Evolutionary conservation across 495 filamentous ascomycete genomes (phyloP), one percentile per base, ranked within the genome.

Genomic region (Hyaloscypha bicolor): DNA sequence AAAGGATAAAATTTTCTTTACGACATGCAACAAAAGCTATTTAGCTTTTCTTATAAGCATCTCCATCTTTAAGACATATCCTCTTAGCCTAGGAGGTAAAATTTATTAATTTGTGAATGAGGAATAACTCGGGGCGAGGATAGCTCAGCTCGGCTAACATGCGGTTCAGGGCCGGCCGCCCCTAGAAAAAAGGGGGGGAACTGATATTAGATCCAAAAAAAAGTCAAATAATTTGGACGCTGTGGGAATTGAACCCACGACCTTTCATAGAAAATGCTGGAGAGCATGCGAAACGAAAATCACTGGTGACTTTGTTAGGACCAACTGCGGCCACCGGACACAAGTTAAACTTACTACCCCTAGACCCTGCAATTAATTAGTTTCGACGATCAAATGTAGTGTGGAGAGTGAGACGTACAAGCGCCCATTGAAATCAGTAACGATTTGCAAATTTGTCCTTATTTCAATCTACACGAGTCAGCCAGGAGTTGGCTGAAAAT

Each of bases 181-280:
- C 25, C 25, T 25, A 25, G 25, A 25, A 25, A 25, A 25, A 25
- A 25, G 25, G 25, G 25, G 25, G 25, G 2, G 25, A 25, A 25
- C 25, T 25, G 25, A 25, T 25, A 2, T 25, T 2, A 25, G 2
- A 25, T 25, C 2, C 25, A 25, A 25, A 25, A 25, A 25, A 25
- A 25, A 25, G 25, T 1, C 25, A 56, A 56, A 56, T 25, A 39
- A 60, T 25, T 16, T 72, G 70, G 70, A 72, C 56, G 48, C 57
- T 63, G 70, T 60, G 66, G 66, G 70, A 72, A 72, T 72, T 67
- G 70, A 72, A 72, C 70, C 66, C 70, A 63, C 67, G 70, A 72
- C 70, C 70, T 63, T 66, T 64, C 67, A 60, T 69, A 72, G 22
- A 45, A 30, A 25, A 32, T 52, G 22, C 30, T 48, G 9, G 12